Percentiles rank a stretch among this genome's conserved stretches.
Evolutionary conservation across 2,329 filamentous ascomycete species (phyloP).

Genomic region (Diplodia scrobiculata): DNA sequence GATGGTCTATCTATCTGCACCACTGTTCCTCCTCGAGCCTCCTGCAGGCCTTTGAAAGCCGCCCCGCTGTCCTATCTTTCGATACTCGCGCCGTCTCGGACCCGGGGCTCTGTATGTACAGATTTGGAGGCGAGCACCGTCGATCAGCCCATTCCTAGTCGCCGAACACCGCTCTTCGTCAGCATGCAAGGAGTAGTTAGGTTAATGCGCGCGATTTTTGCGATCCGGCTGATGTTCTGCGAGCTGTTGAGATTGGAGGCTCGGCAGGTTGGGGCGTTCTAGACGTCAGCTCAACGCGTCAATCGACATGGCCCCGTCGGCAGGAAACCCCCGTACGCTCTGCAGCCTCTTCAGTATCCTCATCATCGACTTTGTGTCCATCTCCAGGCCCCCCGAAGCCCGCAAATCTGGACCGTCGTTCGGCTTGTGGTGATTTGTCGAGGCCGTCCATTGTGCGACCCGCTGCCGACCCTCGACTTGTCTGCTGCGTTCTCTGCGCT

Average conservation of each 20-base stretch:
- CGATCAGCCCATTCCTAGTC: no score
- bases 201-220: neutral
- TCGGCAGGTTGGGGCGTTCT: neutral
- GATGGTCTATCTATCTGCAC: no score
- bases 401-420: no score
- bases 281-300: slow-evolving; percentile 1
- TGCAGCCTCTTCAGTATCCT: neutral
- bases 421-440: no score
- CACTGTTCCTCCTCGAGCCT: neutral
- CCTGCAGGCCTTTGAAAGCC: neutral
- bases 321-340: neutral
- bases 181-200: neutral
- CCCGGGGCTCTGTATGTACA: neutral
- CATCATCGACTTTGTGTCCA: neutral
- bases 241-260: neutral
- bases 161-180: neutral
- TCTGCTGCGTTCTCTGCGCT: no score
- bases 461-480: no score
- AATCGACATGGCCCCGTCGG: neutral
- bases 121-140: no score
- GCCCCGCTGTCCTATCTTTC: neutral
- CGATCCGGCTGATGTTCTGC: neutral
- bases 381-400: no score
- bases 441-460: no score
- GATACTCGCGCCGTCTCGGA: neutral